Conservation (phyloP, 2,329 filamentous ascomycete genomes). For the Pseudocercospora crystallina region DNA sequence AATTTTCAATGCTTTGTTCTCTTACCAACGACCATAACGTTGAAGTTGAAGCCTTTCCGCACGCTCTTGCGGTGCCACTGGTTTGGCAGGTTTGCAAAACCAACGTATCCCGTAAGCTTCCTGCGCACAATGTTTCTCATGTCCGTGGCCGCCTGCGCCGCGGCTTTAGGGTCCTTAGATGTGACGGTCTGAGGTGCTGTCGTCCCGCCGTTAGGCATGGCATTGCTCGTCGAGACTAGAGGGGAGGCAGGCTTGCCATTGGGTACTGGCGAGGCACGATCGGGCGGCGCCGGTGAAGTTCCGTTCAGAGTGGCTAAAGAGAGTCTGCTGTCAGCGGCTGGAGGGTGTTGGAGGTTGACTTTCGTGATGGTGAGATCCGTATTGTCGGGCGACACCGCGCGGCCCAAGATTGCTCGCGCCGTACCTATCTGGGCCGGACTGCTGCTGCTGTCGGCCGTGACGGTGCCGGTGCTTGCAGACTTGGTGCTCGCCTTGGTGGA, state of each 20-base stretch:
- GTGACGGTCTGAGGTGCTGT: conserved; percentile 58
- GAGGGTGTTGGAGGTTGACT: neutral
- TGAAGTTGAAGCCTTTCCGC: conserved; percentile 99
- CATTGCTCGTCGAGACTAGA: conserved; percentile 59
- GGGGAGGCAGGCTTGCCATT: conserved; percentile 57
- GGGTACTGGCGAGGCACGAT: conserved; percentile 49
- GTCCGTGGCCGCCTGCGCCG: conserved; percentile 50
- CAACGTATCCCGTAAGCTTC: conserved; percentile 97
- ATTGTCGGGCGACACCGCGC: conserved; percentile 25
- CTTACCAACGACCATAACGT: conserved; percentile 99
- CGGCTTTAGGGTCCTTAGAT: conserved; percentile 63
- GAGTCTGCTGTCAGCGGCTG: conserved; percentile 22
- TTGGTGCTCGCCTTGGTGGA: conserved; percentile 18
- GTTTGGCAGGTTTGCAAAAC: conserved; percentile 97
- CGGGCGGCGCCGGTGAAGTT: conserved; percentile 42
- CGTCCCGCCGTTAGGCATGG: conserved; percentile 52
- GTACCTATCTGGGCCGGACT: conserved; percentile 18
- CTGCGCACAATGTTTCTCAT: conserved; percentile 95
- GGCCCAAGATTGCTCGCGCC: conserved; percentile 22
- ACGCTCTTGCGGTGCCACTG: conserved; percentile 99
- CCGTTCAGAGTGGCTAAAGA: conserved; percentile 46
- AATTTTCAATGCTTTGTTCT: conserved; percentile 31
- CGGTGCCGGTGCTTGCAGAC: conserved; percentile 5
- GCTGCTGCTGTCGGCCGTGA: conserved; percentile 19
- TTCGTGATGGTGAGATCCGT: conserved; percentile 21